Evolutionary conservation across 2,329 filamentous ascomycete species (phyloP), one percentile per base, ranked within the genome.

Genomic region (Fusarium buxicola): DNA sequence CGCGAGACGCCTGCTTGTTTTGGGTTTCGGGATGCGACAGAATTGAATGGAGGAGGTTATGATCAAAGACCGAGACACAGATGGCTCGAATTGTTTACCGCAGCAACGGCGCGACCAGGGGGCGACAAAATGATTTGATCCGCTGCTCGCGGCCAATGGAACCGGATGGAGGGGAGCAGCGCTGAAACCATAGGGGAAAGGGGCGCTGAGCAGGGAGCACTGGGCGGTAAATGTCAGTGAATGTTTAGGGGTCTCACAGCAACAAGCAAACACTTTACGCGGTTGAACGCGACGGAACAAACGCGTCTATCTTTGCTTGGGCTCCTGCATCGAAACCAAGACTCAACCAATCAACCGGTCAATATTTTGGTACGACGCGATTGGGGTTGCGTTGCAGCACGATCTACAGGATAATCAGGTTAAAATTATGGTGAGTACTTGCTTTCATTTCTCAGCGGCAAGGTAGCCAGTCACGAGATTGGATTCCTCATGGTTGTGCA

Each of bases 241-340:
- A 21, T 50, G 28, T 39, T 59, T 48, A 47, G 55, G 63, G 55
- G 63, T 60, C 58, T 66, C 62, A 45, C 46, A 49, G 57, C 62
- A 68, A 66, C 63, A 69, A 63, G 31, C 30, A 65, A 55, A 65
- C 64, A 69, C 76, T 77, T 77, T 75, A 77, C 76, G 74, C 76
- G 75, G 69, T 65, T 41, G 58, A 60, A 72, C 73, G 72, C 69
- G 70, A 25, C 58, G 62, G 62, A 66, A 60, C 36, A 40, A 24
- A 63, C 67, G 65, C 54, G 59, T 56, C 56, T 59, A 34, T 57
- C 59, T 51, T 34, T 27, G 30, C 45, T 52, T 43, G 15, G 28
- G 24, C 25, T 35, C 30, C 27, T 54, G 28, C 25, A 60, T 58
- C 36, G 58, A 52, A 28, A 46, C 32, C 34, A 57, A 55, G 51